Conservation (phyloP, 1,139 yeast genomes). For the Yamadazyma aaseri region DNA sequence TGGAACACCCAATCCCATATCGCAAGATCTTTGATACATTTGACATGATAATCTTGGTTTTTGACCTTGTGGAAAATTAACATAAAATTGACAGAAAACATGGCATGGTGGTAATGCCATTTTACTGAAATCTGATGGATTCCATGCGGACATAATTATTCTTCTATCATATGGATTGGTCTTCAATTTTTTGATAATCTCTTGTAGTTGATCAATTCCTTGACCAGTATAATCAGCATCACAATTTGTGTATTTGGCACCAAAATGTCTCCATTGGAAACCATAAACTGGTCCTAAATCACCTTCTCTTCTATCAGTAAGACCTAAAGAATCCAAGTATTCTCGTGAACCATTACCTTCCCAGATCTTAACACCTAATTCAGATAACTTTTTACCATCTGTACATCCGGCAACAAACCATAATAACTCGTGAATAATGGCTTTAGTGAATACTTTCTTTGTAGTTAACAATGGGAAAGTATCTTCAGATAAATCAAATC, state of each 20-base stretch:
- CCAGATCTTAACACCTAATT: conserved; percentile 92
- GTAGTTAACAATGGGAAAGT: conserved; percentile 88
- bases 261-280: conserved; percentile 99
- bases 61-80: conserved; percentile 60
- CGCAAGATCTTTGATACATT: conserved; percentile 96
- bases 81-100: conserved; percentile 93
- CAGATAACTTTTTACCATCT: conserved; percentile 75
- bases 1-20: conserved; percentile 98
- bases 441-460: conserved; percentile 86
- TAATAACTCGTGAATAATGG: conserved; percentile 80
- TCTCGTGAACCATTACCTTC: conserved; percentile 98
- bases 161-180: conserved; percentile 92
- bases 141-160: conserved; percentile 96
- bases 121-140: conserved; percentile 86
- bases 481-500: conserved; percentile 74
- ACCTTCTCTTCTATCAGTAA: conserved; percentile 79
- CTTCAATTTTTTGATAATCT: conserved; percentile 75
- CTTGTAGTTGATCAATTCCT: conserved; percentile 87
- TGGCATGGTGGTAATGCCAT: conserved; percentile 99
- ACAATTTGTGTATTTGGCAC: conserved; percentile 85
- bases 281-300: conserved; percentile 99
- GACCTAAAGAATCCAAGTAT: conserved; percentile 79
- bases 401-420: conserved; percentile 95
- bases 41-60: conserved; percentile 79
- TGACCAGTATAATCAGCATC: conserved; percentile 82